A percentile compares a stretch with the other conserved stretches of the same genome.
Conservation (phyloP, 2,329 filamentous ascomycete species). For the Arachnomyces sp. region DNA sequence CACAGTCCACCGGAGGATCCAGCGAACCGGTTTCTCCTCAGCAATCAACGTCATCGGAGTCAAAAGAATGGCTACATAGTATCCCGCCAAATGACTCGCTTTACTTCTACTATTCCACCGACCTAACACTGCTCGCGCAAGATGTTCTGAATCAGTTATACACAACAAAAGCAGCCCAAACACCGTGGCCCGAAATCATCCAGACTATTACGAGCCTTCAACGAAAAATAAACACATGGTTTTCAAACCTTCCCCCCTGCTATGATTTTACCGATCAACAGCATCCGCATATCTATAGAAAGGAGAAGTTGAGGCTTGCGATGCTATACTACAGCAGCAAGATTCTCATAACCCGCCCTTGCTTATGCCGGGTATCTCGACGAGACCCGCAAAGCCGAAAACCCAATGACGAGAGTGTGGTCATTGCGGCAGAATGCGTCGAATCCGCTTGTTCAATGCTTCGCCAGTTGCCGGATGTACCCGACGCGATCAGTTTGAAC, state of each 20-base stretch:
- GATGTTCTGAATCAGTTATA: slow-evolving; percentile 17
- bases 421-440: slow-evolving; percentile 23
- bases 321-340: slow-evolving; percentile 26
- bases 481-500: slow-evolving; percentile 20
- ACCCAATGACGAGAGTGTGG: slow-evolving; percentile 23
- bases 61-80: no score
- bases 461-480: slow-evolving; percentile 23
- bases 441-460: slow-evolving; percentile 25
- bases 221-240: slow-evolving; percentile 17
- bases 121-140: slow-evolving; percentile 15
- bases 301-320: slow-evolving; percentile 6
- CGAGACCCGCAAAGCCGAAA: slow-evolving; percentile 9
- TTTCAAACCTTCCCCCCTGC: slow-evolving; percentile 14
- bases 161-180: slow-evolving; percentile 15
- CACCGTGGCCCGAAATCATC: slow-evolving; percentile 17
- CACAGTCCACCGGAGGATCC: no score
- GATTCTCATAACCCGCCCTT: slow-evolving; percentile 32
- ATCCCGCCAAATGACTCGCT: slow-evolving; percentile 15
- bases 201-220: slow-evolving; percentile 13
- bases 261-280: slow-evolving; percentile 19
- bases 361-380: slow-evolving; percentile 20
- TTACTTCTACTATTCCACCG: slow-evolving; percentile 19
- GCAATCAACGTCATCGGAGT: no score
- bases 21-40: no score
- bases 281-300: neutral